Base-by-base conservation (phyloP, 306 rosid genomes). In the Quercus glauca region DNA sequence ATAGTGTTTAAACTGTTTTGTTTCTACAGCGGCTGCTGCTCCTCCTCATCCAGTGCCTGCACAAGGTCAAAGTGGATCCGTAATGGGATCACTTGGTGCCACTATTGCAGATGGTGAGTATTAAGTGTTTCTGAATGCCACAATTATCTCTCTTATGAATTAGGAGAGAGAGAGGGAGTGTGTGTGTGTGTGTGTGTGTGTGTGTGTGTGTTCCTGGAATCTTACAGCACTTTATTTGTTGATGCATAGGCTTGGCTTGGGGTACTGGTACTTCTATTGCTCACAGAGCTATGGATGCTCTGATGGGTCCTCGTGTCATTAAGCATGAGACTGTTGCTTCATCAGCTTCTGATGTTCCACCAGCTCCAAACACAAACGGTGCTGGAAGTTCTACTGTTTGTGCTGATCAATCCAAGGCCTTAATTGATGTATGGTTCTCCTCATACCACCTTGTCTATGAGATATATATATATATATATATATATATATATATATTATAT, bases 301-400 rank as follows among this genome's bases (percentile, higher is more conserved):
- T 80, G 21, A 35, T 80, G 80, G 80, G 84, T 75, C 80, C 84
- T 57, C 69, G 76, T 56, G 75, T 73, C 28, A 57, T 80, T 64
- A 73, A 65, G 19, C 78, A 73, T 25, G 74, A 80, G 70, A 49
- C 61, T 45, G 77, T 69, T 25, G 71, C 71, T 43, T 37, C 79
- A 5, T 21, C 79, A 3, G 37, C 56, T 52, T 4, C 72, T 45
- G 73, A 63, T 71, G 63, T 51, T 60, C n/a, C 73, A 17, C 58
- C 72, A 3, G 61, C 60, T 1, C 64, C 55, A 8, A 74, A 45
- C 63, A 19, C 15, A 5, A 57, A 49, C 14, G 31, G 20, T 37
- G 12, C 13, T 55, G 79, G 26, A 51, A 74, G 69, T 17, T 25
- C 57, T 53, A 56, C 69, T 43, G 72, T 21, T 6, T 80, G 84